Conservation (phyloP, 768 basidiomycete genomes). For the Tulasnella calospora region DNA sequence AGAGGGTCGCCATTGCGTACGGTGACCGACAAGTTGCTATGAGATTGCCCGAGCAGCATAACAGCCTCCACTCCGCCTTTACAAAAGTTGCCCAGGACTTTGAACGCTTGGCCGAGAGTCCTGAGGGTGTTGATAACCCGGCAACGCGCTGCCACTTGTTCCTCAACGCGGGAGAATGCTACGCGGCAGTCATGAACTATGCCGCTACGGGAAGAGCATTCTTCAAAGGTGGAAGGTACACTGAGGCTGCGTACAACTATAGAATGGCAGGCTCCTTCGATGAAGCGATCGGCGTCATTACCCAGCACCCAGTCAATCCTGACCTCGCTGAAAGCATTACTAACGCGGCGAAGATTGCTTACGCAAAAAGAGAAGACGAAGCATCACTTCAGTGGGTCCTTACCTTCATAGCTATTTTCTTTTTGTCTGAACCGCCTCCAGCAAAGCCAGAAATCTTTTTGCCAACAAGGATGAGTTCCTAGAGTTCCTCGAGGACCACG, state of each 20-base stretch:
- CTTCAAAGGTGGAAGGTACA: constrained; percentile 2
- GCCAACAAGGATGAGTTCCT: constrained; percentile 47
- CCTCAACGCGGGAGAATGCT: background rate
- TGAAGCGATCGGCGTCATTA: constrained; percentile 16
- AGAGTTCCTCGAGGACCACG: constrained; percentile 53
- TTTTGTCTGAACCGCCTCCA: constrained; percentile 31
- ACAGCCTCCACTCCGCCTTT: background rate
- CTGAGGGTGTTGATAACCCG: background rate
- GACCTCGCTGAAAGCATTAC: constrained; percentile 38
- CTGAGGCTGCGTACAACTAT: constrained; percentile 12
- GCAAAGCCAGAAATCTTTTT: constrained; percentile 50
- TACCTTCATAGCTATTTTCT: background rate
- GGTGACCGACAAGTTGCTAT: background rate
- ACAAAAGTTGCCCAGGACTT: background rate
- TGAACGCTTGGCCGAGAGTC: background rate
- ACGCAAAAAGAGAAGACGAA: constrained; percentile 40
- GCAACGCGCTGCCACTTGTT: background rate
- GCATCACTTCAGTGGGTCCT: constrained; percentile 34
- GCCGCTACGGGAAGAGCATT: background rate
- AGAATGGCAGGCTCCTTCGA: constrained; percentile 8
- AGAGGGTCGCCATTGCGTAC: background rate
- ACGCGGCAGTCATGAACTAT: background rate
- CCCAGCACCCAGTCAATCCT: constrained; percentile 36
- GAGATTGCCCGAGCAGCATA: background rate
- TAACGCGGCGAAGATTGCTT: constrained; percentile 47